A percentile compares a stretch with the other conserved stretches of the same genome.
phyloP scores from a whole-genome alignment of 2,329 filamentous ascomycete species.

The Cladosporium cucumerinum region DNA sequence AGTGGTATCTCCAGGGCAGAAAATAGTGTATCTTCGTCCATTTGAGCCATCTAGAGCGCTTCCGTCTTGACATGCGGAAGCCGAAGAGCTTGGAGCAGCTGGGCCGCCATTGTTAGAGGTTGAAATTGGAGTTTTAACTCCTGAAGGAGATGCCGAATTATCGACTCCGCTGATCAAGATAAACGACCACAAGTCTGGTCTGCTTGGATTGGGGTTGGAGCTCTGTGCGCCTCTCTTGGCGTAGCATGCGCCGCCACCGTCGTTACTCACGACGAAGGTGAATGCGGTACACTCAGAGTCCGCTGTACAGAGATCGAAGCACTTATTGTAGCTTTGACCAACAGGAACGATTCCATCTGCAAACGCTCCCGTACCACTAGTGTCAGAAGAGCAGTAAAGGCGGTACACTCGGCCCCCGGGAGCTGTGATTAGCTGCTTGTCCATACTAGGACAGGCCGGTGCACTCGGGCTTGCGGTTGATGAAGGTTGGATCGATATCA shows the following conservation, averaged over 20 bases:
- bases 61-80: neutral
- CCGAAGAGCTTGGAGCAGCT: neutral
- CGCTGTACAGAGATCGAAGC: neutral
- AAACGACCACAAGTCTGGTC: neutral
- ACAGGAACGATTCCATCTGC: neutral
- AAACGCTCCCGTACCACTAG: neutral
- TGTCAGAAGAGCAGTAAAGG: conserved; percentile 18
- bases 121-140: neutral
- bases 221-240: conserved; percentile 1
- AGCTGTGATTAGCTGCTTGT: conserved; percentile 10
- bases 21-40: neutral
- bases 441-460: conserved; percentile 4
- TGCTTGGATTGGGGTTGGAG: neutral
- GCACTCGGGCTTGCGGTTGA: neutral
- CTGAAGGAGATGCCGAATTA: neutral
- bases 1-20: neutral
- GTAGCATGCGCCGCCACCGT: conserved; percentile 10
- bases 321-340: neutral
- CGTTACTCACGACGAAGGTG: neutral
- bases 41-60: neutral
- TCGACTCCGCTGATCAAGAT: neutral
- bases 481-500: neutral
- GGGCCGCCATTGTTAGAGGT: neutral
- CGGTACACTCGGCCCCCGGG: conserved; percentile 5
- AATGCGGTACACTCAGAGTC: neutral